Evolutionary conservation across 805 yeast species (phyloP).

Genomic region (Saccharomyces jurei): DNA sequence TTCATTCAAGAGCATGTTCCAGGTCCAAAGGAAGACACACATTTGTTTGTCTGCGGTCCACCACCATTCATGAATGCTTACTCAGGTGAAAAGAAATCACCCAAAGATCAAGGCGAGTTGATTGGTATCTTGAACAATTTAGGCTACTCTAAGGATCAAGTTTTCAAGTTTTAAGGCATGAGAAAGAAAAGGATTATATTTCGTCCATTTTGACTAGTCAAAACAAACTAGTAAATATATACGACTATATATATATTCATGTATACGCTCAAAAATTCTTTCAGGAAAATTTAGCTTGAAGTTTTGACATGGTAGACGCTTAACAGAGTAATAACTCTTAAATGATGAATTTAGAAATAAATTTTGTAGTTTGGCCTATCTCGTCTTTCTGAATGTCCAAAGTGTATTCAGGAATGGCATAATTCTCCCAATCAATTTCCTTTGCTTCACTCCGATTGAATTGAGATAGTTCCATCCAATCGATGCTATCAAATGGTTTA

Average conservation of each 20-base stretch:
- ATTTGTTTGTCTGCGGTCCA: slow-evolving; percentile 91
- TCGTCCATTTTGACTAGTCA: background rate
- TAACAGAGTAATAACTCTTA: background rate
- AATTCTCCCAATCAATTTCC: slow-evolving; percentile 6
- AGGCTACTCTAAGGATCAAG: slow-evolving; percentile 80
- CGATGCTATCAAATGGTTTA: background rate
- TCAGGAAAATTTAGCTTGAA: background rate
- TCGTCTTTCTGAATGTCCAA: slow-evolving; percentile 15
- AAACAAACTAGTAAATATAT: background rate
- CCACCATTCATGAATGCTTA: slow-evolving; percentile 82
- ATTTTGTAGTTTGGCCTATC: slow-evolving; percentile 14
- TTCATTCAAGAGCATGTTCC: slow-evolving; percentile 55
- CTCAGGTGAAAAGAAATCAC: slow-evolving; percentile 78
- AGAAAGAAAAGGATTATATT: background rate
- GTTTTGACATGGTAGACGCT: background rate
- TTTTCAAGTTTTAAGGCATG: slow-evolving; percentile 67
- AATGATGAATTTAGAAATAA: slow-evolving; percentile 7
- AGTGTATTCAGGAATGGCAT: slow-evolving; percentile 12
- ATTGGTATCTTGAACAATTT: slow-evolving; percentile 80
- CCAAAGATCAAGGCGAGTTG: slow-evolving; percentile 91
- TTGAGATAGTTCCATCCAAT: slow-evolving; percentile 5
- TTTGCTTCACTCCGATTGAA: background rate
- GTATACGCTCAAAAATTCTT: background rate
- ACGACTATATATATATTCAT: slow-evolving; percentile 4
- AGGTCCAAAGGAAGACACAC: slow-evolving; percentile 57